phyloP scores from a whole-genome alignment of 208 protist species.

The Leishmania gerbilli region DNA sequence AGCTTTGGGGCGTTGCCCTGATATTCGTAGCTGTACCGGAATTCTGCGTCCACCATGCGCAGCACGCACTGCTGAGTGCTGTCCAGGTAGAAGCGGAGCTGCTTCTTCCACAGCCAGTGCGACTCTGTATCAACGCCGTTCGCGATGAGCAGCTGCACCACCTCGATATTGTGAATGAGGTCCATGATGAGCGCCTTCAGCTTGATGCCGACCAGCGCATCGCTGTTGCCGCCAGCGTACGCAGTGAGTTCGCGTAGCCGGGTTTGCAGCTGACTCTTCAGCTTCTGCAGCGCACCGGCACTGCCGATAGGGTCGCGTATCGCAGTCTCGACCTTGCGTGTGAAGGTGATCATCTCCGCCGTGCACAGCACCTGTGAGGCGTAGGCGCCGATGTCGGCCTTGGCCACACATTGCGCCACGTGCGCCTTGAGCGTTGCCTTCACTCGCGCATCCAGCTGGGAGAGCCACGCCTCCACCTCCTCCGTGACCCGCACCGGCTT shows the following conservation, averaged over 20 bases:
- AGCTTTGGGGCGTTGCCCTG: constrained; percentile 98
- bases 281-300: constrained; percentile 71
- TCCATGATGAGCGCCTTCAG: constrained; percentile 97
- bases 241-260: constrained; percentile 83
- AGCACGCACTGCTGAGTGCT: constrained; percentile 70
- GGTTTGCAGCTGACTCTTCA: constrained; percentile 73
- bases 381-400: constrained; percentile 89
- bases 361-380: constrained; percentile 96
- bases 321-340: constrained; percentile 87
- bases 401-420: constrained; percentile 81
- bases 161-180: constrained; percentile 98
- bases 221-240: constrained; percentile 83
- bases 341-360: constrained; percentile 95
- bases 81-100: constrained; percentile 96
- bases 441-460: constrained; percentile 93
- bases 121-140: constrained; percentile 77
- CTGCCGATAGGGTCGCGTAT: constrained; percentile 62
- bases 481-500: constrained; percentile 93
- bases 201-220: constrained; percentile 93
- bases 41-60: constrained; percentile 95
- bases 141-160: constrained; percentile 91
- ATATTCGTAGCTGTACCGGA: constrained; percentile 98
- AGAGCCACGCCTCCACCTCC: constrained; percentile 96
- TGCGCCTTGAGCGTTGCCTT: constrained; percentile 90
- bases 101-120: constrained; percentile 97